phyloP scores from a whole-genome alignment of 352 stramenopile genomes.

The Phytopythium boreale region DNA sequence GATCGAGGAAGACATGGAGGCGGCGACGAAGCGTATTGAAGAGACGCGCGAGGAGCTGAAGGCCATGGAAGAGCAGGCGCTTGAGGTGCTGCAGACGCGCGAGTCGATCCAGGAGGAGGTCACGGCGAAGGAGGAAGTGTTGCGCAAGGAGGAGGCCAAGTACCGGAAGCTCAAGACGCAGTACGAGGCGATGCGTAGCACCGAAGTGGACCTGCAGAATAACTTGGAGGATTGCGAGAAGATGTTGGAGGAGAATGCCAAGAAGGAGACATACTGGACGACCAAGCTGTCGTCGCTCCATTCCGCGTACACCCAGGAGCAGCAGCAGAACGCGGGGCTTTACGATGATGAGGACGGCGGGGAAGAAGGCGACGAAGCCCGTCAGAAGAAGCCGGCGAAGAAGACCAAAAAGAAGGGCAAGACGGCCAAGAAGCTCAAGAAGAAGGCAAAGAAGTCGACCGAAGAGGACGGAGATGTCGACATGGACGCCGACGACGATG shows the following conservation, averaged over 20 bases:
- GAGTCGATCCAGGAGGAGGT: slow-evolving; percentile 90
- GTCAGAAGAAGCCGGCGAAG: slow-evolving; percentile 22
- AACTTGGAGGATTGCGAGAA: slow-evolving; percentile 93
- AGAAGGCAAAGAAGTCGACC: slow-evolving; percentile 9
- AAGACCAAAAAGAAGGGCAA: slow-evolving; percentile 53
- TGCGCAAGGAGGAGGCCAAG: slow-evolving; percentile 72
- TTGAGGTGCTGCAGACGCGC: slow-evolving; percentile 89
- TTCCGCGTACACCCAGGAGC: slow-evolving; percentile 50
- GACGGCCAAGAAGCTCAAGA: slow-evolving; percentile 16
- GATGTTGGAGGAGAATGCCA: slow-evolving; percentile 90
- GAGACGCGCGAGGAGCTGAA: slow-evolving; percentile 88
- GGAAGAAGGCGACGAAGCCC: not conserved
- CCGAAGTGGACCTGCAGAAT: slow-evolving; percentile 92
- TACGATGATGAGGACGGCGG: slow-evolving; percentile 54
- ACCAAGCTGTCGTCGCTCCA: slow-evolving; percentile 73
- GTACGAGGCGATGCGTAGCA: slow-evolving; percentile 87
- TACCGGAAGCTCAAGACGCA: slow-evolving; percentile 89
- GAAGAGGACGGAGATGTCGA: slow-evolving; percentile 19
- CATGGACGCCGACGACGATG: slow-evolving; percentile 27
- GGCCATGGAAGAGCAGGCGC: slow-evolving; percentile 91
- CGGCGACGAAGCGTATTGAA: slow-evolving; percentile 71
- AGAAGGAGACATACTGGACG: slow-evolving; percentile 87
- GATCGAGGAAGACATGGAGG: slow-evolving; percentile 76
- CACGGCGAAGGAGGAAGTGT: slow-evolving; percentile 79
- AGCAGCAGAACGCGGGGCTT: slow-evolving; percentile 70